Evolutionary conservation across 2,329 filamentous ascomycete genomes (phyloP), one percentile per base, ranked within the genome.

Genomic region (Fusarium mangiferae): DNA sequence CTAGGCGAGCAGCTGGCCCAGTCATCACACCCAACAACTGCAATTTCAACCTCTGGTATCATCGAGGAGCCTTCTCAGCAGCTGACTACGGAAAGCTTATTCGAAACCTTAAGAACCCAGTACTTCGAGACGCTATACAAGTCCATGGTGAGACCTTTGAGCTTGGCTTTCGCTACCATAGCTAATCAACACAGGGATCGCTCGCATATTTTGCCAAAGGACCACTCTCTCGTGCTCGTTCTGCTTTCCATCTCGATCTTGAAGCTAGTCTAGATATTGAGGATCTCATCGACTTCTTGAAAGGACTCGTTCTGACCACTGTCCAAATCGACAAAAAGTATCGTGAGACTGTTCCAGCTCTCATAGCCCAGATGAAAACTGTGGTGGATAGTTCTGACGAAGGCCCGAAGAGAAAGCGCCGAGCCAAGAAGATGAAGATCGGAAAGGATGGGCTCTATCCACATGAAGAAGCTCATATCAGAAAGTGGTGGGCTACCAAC

Each of bases 141-240:
- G 82, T 90, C 91, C 64, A 88, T 90, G 85, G 90, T 90, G 81
- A 20, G 85, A 83, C 83, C 66, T 22, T 48, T 28, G 38, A 39
- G 24, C 28, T 18, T 20, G 30, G 26, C 7, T 26, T 54, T 28
- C 28, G 28, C 22, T 24, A 7, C 20, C 36, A 18, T 36, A 56
- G 28, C 30, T 57, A 39, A 77, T 57, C 17, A 58, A 22, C 38
- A 6, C 15, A 93, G 87, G 93, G 92, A 39, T 94, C 93, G 7
- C 84, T 96, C 64, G 93, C 93, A 66, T 96, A 95, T 81, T 95
- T 96, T 81, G 92, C 92, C 26, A 96, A 96, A 83, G 94, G 93
- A 2, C 93, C 94, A 4, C 84, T 96, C 26, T 94, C 93, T 49
- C 88, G 93, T 75, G 91, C 93, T 51, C 89, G 93, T 67, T 92